Evolutionary conservation across 768 basidiomycete species (phyloP).

Genomic region (Rhodotorula sphaerocarpa): DNA sequence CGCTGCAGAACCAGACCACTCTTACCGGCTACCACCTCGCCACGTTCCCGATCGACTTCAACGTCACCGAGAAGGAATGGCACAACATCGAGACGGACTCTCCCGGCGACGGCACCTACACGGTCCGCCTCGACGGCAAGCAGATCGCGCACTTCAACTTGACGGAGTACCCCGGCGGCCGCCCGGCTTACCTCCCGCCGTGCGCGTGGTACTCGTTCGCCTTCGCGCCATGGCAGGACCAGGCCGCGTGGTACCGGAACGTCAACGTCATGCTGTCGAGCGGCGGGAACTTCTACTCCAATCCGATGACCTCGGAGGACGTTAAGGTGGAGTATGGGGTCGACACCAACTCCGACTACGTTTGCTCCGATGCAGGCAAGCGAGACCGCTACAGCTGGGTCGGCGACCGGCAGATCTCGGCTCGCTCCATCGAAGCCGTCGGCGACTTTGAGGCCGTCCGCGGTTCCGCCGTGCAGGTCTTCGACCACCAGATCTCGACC

Average conservation of each 20-base stretch:
- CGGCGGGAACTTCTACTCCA: neutral
- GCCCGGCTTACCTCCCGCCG: neutral
- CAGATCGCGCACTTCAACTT: neutral
- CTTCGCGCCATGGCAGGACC: constrained; percentile 1
- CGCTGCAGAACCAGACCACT: neutral
- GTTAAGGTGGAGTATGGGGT: neutral
- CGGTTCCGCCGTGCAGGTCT: neutral
- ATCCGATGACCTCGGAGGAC: neutral
- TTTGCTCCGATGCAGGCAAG: neutral
- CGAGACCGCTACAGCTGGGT: neutral
- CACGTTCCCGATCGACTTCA: neutral
- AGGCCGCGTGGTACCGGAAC: constrained; percentile 6
- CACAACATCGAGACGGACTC: neutral
- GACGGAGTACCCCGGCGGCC: neutral
- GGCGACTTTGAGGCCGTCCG: neutral
- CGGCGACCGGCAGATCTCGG: neutral
- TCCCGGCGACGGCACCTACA: neutral
- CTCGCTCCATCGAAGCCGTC: neutral
- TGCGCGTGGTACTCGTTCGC: neutral
- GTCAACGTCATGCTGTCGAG: neutral
- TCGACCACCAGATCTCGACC: neutral
- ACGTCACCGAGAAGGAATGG: neutral
- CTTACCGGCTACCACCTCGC: neutral
- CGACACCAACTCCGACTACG: neutral
- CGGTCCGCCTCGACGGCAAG: neutral